Evolutionary conservation across 1,284 basidiomycete species (phyloP).

Genomic region (Ganoderma sinense): DNA sequence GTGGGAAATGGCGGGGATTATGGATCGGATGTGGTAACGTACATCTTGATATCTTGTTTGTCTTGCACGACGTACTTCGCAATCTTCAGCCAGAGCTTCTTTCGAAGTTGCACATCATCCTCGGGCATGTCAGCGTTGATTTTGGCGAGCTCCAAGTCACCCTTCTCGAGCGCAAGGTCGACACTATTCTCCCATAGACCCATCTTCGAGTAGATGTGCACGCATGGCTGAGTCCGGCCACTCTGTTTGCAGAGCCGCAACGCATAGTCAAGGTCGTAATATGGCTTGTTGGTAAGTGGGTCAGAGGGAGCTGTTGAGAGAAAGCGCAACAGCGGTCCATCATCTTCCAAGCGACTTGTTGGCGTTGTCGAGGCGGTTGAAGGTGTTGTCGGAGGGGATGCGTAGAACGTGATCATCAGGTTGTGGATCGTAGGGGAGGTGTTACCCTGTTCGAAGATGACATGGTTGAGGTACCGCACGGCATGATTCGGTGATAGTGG

Average conservation of each 20-base stretch:
- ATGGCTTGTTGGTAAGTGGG: conserved; percentile 86
- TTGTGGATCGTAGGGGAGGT: conserved; percentile 93
- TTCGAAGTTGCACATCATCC: conserved; percentile 86
- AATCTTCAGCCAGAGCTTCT: conserved; percentile 98
- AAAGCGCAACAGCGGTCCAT: conserved; percentile 86
- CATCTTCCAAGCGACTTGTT: conserved; percentile 60
- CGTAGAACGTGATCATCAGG: conserved; percentile 89
- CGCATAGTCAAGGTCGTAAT: conserved; percentile 98
- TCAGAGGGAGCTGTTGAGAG: conserved; percentile 86
- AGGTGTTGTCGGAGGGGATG: conserved; percentile 52
- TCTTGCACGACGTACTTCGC: conserved; percentile 97
- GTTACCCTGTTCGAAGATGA: conserved; percentile 82
- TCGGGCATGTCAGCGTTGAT: conserved; percentile 94
- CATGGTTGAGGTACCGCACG: conserved; percentile 87
- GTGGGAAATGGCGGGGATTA: neutral
- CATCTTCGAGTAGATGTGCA: conserved; percentile 98
- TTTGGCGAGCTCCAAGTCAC: conserved; percentile 93
- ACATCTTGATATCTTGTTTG: conserved; percentile 98
- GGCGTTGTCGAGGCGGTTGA: conserved; percentile 43
- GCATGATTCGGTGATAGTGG: conserved; percentile 83
- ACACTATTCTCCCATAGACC: conserved; percentile 96
- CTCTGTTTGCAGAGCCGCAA: conserved; percentile 89
- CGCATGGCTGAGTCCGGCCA: conserved; percentile 88
- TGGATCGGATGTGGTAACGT: conserved; percentile 43
- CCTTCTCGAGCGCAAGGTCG: conserved; percentile 92